Percentiles rank a stretch among this genome's conserved stretches.
phyloP scores from a whole-genome alignment of 2,329 filamentous ascomycete genomes.

The Fusarium hostae region DNA sequence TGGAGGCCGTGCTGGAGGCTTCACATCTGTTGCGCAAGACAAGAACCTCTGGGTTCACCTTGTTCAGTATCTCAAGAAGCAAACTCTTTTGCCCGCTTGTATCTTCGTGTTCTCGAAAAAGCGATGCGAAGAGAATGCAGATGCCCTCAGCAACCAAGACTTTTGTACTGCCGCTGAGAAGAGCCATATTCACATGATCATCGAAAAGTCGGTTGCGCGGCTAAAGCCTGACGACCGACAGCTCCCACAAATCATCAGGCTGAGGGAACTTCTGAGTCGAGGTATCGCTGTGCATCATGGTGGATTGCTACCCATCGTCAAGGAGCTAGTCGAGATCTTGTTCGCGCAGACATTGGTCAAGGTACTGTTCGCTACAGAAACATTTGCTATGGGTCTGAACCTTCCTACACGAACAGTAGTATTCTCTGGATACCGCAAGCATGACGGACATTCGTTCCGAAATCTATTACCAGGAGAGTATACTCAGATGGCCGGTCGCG shows the following conservation, averaged over 20 bases:
- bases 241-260: conserved; percentile 90
- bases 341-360: conserved; percentile 97
- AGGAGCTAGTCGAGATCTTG: conserved; percentile 95
- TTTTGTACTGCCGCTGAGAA: conserved; percentile 95
- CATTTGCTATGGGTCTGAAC: conserved; percentile 98
- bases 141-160: conserved; percentile 93
- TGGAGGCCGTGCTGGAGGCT: conserved; percentile 83
- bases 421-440: conserved; percentile 96
- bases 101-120: conserved; percentile 99
- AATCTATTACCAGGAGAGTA: conserved; percentile 95
- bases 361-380: conserved; percentile 96
- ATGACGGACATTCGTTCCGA: conserved; percentile 91
- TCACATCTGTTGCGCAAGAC: conserved; percentile 91
- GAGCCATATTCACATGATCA: conserved; percentile 96
- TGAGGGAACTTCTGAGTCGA: conserved; percentile 85
- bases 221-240: conserved; percentile 89
- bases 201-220: conserved; percentile 92
- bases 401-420: conserved; percentile 95
- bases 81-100: conserved; percentile 87
- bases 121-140: conserved; percentile 95
- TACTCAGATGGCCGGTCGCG: conserved; percentile 97
- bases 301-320: conserved; percentile 93
- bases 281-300: conserved; percentile 98
- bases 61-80: conserved; percentile 89
- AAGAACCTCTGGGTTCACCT: conserved; percentile 97